phyloP scores from a whole-genome alignment of 257 asterid genomes.

The Salvia hispanica region DNA sequence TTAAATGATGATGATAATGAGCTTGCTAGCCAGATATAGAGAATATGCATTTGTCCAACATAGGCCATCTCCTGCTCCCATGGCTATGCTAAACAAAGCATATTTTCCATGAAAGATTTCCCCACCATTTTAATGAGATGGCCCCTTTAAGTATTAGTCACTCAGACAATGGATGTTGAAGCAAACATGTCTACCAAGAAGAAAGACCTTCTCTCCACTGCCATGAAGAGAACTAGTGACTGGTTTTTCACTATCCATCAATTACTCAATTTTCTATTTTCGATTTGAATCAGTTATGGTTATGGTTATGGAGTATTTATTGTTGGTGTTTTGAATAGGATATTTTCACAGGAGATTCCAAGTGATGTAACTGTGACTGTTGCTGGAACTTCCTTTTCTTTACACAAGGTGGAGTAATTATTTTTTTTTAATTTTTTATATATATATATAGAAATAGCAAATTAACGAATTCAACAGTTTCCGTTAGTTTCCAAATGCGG shows the following conservation, averaged over 20 bases:
- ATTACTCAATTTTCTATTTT: too few relatives aligned
- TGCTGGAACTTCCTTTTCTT: conserved; percentile 66
- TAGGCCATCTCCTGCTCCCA: not conserved
- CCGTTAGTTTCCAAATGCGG: conserved; percentile 89
- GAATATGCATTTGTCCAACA: conserved; percentile 21
- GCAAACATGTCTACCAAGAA: conserved; percentile 56
- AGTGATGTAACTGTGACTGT: conserved; percentile 74
- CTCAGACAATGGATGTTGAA: conserved; percentile 34
- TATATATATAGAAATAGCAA: not conserved
- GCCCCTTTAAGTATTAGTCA: conserved; percentile 19
- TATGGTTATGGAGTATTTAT: not conserved
- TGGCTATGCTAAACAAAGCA: conserved; percentile 11
- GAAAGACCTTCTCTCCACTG: conserved; percentile 67
- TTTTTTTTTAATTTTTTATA: not conserved
- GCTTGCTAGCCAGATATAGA: conserved; percentile 20
- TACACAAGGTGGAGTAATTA: conserved; percentile 66
- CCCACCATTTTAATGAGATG: conserved; percentile 9
- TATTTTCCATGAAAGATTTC: not conserved
- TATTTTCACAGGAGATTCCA: conserved; percentile 78
- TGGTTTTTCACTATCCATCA: conserved; percentile 47
- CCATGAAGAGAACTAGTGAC: conserved; percentile 85
- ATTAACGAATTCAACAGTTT: conserved; percentile 46
- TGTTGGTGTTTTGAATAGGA: conserved; percentile 53
- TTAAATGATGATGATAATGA: conserved; percentile 25
- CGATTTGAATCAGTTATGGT: too few relatives aligned